Evolutionary conservation across 2,329 filamentous ascomycete species (phyloP).

Genomic region (Paracamarosporium sp.): DNA sequence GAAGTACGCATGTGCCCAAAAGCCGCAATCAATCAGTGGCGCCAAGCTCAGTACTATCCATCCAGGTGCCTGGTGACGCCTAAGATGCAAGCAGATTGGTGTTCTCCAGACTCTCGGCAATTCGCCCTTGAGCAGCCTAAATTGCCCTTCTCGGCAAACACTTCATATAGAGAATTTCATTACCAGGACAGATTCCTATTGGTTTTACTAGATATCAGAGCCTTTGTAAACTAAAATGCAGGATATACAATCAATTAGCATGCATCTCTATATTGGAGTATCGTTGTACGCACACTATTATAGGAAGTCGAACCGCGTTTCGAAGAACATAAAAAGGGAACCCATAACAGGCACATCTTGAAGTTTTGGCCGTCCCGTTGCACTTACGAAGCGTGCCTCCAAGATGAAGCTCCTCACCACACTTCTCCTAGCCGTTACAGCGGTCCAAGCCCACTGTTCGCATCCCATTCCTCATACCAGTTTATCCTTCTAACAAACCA

Average conservation of each 20-base stretch:
- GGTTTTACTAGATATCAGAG: not conserved
- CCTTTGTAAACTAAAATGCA: not conserved
- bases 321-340: not conserved
- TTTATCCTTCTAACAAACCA: not conserved
- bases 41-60: too few species aligned
- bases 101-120: conserved; percentile 10
- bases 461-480: not conserved
- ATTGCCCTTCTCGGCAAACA: not conserved
- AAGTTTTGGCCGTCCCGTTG: not conserved
- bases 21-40: too few species aligned
- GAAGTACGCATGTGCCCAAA: too few species aligned
- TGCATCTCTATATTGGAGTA: not conserved
- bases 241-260: not conserved
- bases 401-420: conserved; percentile 25
- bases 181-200: not conserved
- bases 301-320: not conserved
- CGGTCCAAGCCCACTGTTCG: conserved; percentile 34
- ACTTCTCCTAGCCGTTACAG: conserved; percentile 24
- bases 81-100: conserved; percentile 1
- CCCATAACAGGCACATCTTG: too few species aligned
- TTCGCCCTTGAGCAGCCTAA: conserved; percentile 13
- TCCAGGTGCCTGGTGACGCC: not conserved
- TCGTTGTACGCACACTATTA: not conserved
- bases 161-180: not conserved
- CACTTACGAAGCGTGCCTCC: not conserved